Percentiles rank a stretch among this genome's conserved stretches.
Evolutionary conservation across 164 flowering plant genomes (phyloP).

Genomic region (Litsea cubeba): DNA sequence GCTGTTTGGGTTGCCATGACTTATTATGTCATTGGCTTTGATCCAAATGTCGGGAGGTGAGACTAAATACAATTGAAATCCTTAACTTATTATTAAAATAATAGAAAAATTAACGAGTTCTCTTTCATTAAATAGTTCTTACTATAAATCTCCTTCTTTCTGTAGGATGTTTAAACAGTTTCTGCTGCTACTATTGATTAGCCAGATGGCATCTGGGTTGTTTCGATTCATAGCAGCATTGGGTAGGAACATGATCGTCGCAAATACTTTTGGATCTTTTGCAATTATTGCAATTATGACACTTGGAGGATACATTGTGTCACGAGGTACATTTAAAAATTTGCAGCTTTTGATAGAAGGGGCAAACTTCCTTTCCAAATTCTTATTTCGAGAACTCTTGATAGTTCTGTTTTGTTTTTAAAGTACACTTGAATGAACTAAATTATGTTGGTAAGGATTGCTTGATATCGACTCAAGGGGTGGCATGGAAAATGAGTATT

Average conservation of each 20-base stretch:
- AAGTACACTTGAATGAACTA: not conserved
- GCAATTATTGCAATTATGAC: slow-evolving; percentile 10
- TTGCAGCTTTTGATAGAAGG: not conserved
- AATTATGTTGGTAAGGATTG: too few species aligned
- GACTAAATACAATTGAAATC: not conserved
- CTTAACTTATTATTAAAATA: too few species aligned
- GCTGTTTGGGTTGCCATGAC: slow-evolving; percentile 9
- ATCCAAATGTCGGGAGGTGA: slow-evolving; percentile 33
- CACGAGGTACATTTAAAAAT: slow-evolving; percentile 10
- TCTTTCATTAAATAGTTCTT: not conserved
- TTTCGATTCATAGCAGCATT: slow-evolving; percentile 11
- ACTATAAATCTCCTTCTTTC: not conserved
- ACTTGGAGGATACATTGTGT: slow-evolving; percentile 16
- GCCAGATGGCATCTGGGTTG: slow-evolving; percentile 12
- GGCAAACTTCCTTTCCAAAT: not conserved
- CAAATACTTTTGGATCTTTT: slow-evolving; percentile 19
- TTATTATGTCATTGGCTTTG: slow-evolving; percentile 22
- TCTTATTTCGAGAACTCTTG: too few species aligned
- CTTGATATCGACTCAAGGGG: not conserved
- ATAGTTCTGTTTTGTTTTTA: not conserved
- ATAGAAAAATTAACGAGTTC: too few species aligned
- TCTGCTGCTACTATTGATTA: slow-evolving; percentile 5
- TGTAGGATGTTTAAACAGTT: slow-evolving; percentile 18
- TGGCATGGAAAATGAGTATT: too few species aligned
- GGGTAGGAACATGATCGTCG: slow-evolving; percentile 15